Percentiles rank a stretch among this genome's conserved stretches.
Evolutionary conservation across 305 asterid genomes (phyloP).

Genomic region (Fraxinus greggii): DNA sequence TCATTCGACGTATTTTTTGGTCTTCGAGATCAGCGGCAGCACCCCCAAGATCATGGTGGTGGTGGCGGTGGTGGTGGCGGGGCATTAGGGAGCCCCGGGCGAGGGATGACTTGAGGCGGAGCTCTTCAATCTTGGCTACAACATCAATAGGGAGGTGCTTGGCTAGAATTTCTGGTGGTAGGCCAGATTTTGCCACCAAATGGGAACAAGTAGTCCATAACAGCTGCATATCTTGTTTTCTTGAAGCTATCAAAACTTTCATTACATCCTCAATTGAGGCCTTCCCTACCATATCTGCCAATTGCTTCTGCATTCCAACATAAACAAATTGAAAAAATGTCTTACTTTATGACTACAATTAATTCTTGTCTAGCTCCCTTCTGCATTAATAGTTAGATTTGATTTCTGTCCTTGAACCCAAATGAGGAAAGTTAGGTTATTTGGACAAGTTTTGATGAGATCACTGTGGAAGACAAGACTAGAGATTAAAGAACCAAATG

Average conservation of each 20-base stretch:
- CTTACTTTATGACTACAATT: not conserved
- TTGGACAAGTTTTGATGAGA: conserved; percentile 41
- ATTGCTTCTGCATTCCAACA: conserved; percentile 57
- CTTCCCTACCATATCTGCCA: conserved; percentile 79
- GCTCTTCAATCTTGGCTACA: conserved; percentile 81
- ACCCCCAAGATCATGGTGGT: conserved; percentile 46
- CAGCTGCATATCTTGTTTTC: conserved; percentile 89
- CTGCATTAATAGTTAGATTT: conserved; percentile 33
- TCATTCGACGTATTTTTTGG: conserved; percentile 87
- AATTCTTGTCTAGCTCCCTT: not conserved
- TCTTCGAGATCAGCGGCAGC: conserved; percentile 74
- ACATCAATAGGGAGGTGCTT: conserved; percentile 86
- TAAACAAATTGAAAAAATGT: not conserved
- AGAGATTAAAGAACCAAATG: conserved; percentile 45
- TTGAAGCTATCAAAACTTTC: conserved; percentile 80
- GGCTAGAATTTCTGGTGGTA: conserved; percentile 81
- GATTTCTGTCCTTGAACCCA: conserved; percentile 30
- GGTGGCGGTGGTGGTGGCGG: conserved; percentile 54
- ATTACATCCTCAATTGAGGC: conserved; percentile 95
- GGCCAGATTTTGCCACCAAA: conserved; percentile 81
- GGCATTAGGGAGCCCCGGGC: conserved; percentile 49
- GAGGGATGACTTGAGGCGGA: conserved; percentile 70
- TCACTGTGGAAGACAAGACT: conserved; percentile 73
- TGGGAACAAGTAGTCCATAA: conserved; percentile 89
- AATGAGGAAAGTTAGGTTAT: conserved; percentile 56